Percentiles rank a stretch among this genome's conserved stretches.
Conservation (phyloP, 169 alveolate genomes). For the Miamiensis avidus region DNA sequence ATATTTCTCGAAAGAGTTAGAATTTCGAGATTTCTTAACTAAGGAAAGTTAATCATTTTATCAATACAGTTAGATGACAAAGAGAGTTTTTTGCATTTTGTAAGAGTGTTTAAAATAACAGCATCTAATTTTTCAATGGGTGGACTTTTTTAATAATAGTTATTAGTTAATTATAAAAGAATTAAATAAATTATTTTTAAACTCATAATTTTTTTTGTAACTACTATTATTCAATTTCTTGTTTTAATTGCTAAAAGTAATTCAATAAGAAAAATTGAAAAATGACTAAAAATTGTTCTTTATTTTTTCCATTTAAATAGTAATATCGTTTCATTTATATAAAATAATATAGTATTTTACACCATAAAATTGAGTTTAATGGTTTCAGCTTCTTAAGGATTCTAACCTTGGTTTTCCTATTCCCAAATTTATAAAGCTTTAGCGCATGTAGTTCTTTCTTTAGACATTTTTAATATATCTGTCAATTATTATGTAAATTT, state of each 20-base stretch:
- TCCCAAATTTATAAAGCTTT: conserved; percentile 70
- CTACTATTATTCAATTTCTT: not conserved
- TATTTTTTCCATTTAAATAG: too few relatives aligned
- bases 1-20: conserved; percentile 86
- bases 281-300: too few relatives aligned
- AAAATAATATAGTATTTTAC: not conserved
- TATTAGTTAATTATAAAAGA: too few relatives aligned
- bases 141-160: conserved; percentile 52
- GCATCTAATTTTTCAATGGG: conserved; percentile 87
- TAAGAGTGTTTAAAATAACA: conserved; percentile 73
- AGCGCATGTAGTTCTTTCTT: conserved; percentile 46
- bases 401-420: conserved; percentile 45
- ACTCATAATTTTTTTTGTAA: too few relatives aligned
- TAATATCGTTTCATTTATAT: not conserved
- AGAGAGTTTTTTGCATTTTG: conserved; percentile 77
- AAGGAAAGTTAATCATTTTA: conserved; percentile 84
- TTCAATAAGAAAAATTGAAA: too few relatives aligned
- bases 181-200: too few relatives aligned
- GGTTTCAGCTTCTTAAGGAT: conserved; percentile 72
- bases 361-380: conserved; percentile 53
- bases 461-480: not conserved
- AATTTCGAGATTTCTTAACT: conserved; percentile 75
- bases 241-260: too few relatives aligned
- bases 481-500: too few relatives aligned
- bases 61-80: conserved; percentile 87